These are phyloP conservation scores for Aphanomyces euteiches DNA, from an alignment of 352 stramenopile genomes.

Conservation along the genomic window DNA sequence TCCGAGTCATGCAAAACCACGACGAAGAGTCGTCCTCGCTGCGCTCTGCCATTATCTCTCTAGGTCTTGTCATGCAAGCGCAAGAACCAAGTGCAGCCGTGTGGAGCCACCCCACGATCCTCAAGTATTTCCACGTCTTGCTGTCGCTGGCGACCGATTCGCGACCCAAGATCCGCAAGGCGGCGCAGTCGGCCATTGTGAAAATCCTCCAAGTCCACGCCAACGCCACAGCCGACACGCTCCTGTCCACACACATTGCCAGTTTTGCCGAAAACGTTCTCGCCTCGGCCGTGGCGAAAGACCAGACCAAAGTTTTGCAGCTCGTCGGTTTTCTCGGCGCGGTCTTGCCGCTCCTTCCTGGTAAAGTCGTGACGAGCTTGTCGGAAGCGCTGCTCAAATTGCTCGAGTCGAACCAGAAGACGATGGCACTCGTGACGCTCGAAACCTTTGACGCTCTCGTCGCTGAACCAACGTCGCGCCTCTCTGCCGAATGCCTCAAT, in stretches of 20 bases:
- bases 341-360: constrained; percentile 69
- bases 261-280: constrained; percentile 85
- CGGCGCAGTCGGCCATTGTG: constrained; percentile 63
- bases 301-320: constrained; percentile 67
- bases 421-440: constrained; percentile 71
- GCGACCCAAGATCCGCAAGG: constrained; percentile 82
- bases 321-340: constrained; percentile 79
- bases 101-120: constrained; percentile 63
- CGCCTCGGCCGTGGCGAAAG: constrained; percentile 51
- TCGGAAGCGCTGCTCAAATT: constrained; percentile 70
- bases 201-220: constrained; percentile 71
- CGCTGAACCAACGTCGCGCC: constrained; percentile 48
- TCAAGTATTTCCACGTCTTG: constrained; percentile 75
- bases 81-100: constrained; percentile 60
- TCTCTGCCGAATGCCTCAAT: constrained; percentile 59
- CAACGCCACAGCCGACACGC: constrained; percentile 58
- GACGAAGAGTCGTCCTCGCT: constrained; percentile 58
- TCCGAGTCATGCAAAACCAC: constrained; percentile 52
- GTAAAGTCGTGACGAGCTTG: constrained; percentile 74
- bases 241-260: constrained; percentile 79
- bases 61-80: constrained; percentile 59
- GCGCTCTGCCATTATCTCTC: constrained; percentile 57
- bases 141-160: constrained; percentile 71
- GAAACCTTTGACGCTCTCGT: constrained; percentile 65
- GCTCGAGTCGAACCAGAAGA: constrained; percentile 67